Percentiles rank a stretch among this genome's conserved stretches.
phyloP scores from a whole-genome alignment of 192 early-diverging fungal species.

The Coemansia aciculifera region DNA sequence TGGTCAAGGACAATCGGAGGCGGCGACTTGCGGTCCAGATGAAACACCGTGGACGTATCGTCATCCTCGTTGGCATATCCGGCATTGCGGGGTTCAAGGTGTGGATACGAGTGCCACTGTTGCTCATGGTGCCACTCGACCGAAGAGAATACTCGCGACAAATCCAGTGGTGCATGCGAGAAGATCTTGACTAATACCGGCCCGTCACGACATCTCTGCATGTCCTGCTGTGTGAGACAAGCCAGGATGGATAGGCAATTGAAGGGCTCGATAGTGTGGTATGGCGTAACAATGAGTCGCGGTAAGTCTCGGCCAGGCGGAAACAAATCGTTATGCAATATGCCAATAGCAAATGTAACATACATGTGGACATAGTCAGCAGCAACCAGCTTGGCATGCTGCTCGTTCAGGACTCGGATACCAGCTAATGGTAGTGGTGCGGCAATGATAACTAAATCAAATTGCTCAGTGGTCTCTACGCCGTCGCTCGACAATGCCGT shows the following conservation, averaged over 20 bases:
- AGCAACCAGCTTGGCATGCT: neutral
- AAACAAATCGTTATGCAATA: conserved; percentile 15
- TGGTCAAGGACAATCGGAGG: conserved; percentile 31
- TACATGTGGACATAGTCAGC: conserved; percentile 26
- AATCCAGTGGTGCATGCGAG: conserved; percentile 21
- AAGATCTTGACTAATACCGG: conserved; percentile 32
- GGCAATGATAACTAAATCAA: conserved; percentile 30
- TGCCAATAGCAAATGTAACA: conserved; percentile 38
- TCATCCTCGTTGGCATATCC: conserved; percentile 1
- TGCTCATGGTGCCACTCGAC: conserved; percentile 26
- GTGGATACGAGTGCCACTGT: conserved; percentile 29
- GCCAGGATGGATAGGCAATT: conserved; percentile 39
- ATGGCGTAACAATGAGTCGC: conserved; percentile 28
- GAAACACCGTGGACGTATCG: neutral
- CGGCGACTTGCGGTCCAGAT: neutral
- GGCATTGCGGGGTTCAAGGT: conserved; percentile 24
- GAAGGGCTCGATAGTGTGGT: conserved; percentile 28
- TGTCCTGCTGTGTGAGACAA: conserved; percentile 10
- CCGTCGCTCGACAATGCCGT: neutral
- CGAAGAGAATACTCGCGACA: neutral
- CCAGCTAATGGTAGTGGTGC: conserved; percentile 24
- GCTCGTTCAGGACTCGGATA: conserved; percentile 8
- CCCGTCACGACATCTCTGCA: neutral
- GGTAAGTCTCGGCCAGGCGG: conserved; percentile 15
- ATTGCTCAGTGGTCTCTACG: neutral